These are phyloP conservation scores for Cinnamomum micranthum DNA, from an alignment of 164 flowering plant genomes.

Conservation along the genomic window DNA sequence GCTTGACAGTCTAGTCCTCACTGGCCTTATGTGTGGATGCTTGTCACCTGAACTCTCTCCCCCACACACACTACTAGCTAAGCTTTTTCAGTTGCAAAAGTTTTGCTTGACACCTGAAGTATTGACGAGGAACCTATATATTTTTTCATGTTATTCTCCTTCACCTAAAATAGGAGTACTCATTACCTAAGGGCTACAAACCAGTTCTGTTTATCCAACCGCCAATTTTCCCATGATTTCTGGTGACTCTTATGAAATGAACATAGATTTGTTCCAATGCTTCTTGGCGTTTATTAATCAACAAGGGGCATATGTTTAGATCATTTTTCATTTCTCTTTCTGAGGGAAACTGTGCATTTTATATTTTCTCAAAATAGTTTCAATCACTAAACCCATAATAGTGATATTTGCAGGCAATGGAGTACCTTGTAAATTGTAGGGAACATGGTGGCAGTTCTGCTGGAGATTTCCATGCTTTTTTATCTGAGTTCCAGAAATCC, in stretches of 20 bases:
- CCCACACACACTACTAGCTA: background rate
- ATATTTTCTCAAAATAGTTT: background rate
- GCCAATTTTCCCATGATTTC: background rate
- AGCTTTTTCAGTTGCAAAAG: background rate
- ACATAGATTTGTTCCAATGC: background rate
- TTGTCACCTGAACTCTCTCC: background rate
- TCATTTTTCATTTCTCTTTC: too few relatives aligned
- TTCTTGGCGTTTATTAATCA: background rate
- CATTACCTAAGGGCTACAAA: background rate
- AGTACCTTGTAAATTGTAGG: conserved; percentile 58
- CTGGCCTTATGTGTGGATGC: background rate
- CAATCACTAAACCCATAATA: background rate
- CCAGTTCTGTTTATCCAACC: background rate
- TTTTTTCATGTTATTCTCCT: background rate
- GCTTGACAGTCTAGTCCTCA: background rate
- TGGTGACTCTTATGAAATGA: background rate
- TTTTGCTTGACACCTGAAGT: background rate
- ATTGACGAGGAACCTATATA: background rate
- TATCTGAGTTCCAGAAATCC: conserved; percentile 79
- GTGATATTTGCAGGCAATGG: conserved; percentile 68
- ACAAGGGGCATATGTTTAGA: background rate
- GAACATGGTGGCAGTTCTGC: conserved; percentile 77
- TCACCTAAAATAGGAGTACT: background rate
- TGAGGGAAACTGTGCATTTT: background rate
- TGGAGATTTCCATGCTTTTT: conserved; percentile 52